Evolutionary conservation across 2,329 filamentous ascomycete genomes (phyloP), one percentile per base, ranked within the genome.

Genomic region (Ophiostoma sp.): DNA sequence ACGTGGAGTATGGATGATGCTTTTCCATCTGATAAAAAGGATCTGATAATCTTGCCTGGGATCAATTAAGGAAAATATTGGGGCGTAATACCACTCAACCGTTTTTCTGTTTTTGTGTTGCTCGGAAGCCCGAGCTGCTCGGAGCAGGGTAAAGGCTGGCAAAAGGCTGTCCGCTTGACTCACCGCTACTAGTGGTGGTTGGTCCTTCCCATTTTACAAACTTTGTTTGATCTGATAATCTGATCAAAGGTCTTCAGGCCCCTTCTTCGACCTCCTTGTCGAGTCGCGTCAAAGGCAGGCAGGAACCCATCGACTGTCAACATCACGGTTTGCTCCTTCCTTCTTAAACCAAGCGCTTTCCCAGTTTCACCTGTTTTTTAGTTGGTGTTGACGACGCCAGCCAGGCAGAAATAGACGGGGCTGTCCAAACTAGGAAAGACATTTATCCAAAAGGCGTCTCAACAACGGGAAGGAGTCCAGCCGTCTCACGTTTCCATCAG

Each of bases 1-100:
- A 70, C 55, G 52, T 64, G 72, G 66, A 61, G 33, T 15, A 4
- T 64, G 9, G 61, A 5, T 19, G 6, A 25, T 69, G 39, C 19
- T 5, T 22, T 68, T 50, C 36, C 25, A 73, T 73, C 72, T 71
- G 72, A 73, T 73, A 73, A 73, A 42, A 39, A 61, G 55, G 36
- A 73, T 73, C 72, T 73, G 72, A 73, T 73, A 71, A 73, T 59
- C 48, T 17, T 59, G 68, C 68, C 68, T 68, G 61, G 42, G 55
- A 33, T 28, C 63, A 50, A 25, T 31, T 33, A 28, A 48, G 63
- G 36, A 25, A 42, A 42, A 15, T 66, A 66, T 48, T 48, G 33
- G 39, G 36, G 36, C 61, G 33, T 45, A 64, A 64, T 64, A 25
- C 61, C 36, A 39, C 36, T 45, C 61, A 25, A 45, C 36, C 22